These are phyloP conservation scores for Triglochin maritima DNA, from an alignment of 106 monocot genomes.

Conservation along the genomic window DNA sequence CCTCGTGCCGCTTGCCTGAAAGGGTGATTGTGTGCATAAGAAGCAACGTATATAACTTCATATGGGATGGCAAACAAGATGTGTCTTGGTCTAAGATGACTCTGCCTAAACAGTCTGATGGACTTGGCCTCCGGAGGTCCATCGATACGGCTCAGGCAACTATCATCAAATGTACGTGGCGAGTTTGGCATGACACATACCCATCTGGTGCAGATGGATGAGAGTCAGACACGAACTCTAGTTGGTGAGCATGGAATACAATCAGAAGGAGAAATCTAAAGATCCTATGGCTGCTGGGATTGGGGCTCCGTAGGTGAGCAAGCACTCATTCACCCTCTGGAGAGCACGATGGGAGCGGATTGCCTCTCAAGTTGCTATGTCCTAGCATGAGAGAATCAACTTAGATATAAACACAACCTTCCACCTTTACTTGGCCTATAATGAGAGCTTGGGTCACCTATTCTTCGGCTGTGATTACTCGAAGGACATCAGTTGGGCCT, in stretches of 20 bases:
- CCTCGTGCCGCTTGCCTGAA: not conserved
- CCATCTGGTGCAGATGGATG: not conserved
- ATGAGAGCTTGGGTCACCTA: not conserved
- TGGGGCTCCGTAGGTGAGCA: not conserved
- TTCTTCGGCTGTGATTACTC: not conserved
- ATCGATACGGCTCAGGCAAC: not conserved
- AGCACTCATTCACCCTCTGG: not conserved
- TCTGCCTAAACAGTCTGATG: not conserved
- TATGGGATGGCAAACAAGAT: not conserved
- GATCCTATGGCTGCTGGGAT: not conserved
- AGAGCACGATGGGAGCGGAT: not conserved
- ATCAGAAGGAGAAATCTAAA: not conserved
- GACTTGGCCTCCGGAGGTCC: not conserved
- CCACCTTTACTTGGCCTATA: too few relatives aligned
- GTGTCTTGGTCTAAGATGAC: not conserved
- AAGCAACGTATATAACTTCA: not conserved
- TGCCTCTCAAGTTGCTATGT: not conserved
- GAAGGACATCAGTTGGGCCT: not conserved
- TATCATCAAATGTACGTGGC: not conserved
- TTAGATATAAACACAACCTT: too few relatives aligned
- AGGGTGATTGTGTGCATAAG: not conserved
- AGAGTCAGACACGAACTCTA: not conserved
- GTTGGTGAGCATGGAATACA: not conserved
- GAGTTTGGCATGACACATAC: not conserved
- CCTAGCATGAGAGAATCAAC: not conserved